Evolutionary conservation across 148 eudicot species (phyloP), one percentile per base, ranked within the genome.

Genomic region (Chenopodium berlandieri): DNA sequence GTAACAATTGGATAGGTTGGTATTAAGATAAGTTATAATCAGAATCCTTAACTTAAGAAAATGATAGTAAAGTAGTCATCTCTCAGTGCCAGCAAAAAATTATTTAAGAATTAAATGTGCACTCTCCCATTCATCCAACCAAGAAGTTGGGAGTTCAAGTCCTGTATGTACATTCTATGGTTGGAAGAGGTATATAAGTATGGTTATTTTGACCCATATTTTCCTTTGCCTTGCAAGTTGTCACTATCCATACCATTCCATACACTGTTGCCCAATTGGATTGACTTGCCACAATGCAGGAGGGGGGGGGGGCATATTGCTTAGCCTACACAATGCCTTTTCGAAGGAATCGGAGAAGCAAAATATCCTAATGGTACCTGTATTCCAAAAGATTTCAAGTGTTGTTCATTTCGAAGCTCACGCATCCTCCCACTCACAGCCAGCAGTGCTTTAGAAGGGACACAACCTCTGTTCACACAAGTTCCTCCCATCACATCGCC

Each of bases 401-500:
- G 99, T 30, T 91, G 98, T 76, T 97, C 97, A 80, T 97, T 94
- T 81, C 94, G 99, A 88, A 97, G 97, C 86, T 97, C 99, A 46
- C 98, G 91, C 99, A 97, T 94, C 78, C 99, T 91, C 23, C 99
- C 99, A 86, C 99, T 97, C 63, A 93, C 99, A 78, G 99, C 99
- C 79, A 97, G 90, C 84, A 97, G 93, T 23, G 99, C 99, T 84
- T 97, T 97, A 25, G 99, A 97, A 82, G 99, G 99, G 78, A 97
- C 99, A 87, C 99, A 97, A 60, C 99, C 99, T 80, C 99, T 88
- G 87, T 97, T 97, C 64, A 97, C 99, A 88, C 99, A 97, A 76
- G 99, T 97, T 83, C 99, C 99, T 78, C 99, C 99, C 88, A 97
- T 87, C 82, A 97, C 99, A 88, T 91, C 99, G 68, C 99, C 99